Conservation (phyloP, 140 eudicot genomes). For the Cichorium intybus region DNA sequence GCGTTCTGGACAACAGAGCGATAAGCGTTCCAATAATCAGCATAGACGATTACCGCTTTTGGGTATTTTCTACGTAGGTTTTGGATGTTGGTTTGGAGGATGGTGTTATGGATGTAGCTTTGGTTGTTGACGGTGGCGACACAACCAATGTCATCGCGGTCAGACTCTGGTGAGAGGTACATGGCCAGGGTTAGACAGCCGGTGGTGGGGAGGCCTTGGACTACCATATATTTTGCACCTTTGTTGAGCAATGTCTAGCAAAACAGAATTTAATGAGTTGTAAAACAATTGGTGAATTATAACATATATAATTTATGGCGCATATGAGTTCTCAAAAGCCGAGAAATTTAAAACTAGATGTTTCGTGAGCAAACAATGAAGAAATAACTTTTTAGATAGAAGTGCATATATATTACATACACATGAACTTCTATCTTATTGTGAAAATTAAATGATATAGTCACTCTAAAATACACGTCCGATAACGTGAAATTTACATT, state of each 20-base stretch:
- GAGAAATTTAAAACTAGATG: no score
- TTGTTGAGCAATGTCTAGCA: conserved; percentile 56
- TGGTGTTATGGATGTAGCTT: conserved; percentile 53
- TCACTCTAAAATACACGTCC: no score
- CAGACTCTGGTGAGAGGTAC: conserved; percentile 38
- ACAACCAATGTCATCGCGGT: conserved; percentile 64
- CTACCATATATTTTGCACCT: conserved; percentile 69
- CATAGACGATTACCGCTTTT: conserved; percentile 48
- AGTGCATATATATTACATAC: no score
- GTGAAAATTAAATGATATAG: no score
- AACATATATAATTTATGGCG: background rate
- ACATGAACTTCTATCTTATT: no score
- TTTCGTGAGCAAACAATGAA: no score
- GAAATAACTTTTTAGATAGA: no score
- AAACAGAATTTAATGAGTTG: background rate
- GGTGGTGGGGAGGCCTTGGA: conserved; percentile 76
- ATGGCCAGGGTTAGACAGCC: conserved; percentile 86
- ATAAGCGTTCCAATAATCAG: conserved; percentile 68
- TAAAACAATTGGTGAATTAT: background rate
- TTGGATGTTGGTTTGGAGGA: conserved; percentile 47
- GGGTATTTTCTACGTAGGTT: conserved; percentile 49
- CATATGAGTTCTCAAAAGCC: no score
- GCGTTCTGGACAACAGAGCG: conserved; percentile 37
- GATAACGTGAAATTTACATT: no score
- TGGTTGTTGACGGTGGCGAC: conserved; percentile 49